These are phyloP conservation scores for Wickerhamomyces alni DNA, from an alignment of 805 yeast species.

Conservation along the genomic window DNA sequence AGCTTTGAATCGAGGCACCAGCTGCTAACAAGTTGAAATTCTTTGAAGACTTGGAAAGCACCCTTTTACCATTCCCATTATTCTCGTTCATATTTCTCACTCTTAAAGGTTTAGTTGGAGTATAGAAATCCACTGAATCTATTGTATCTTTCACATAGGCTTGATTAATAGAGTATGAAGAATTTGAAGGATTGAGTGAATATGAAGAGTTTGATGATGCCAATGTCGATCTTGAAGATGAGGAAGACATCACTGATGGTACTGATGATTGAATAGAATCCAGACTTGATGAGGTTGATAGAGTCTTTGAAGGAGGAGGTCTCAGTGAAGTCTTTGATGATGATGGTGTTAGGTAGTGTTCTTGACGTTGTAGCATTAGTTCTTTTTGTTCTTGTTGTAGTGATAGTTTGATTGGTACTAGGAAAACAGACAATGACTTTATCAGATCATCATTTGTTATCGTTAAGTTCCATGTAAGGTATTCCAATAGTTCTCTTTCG, in stretches of 20 bases:
- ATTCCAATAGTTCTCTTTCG: conserved; percentile 79
- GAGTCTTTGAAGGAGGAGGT: too few relatives aligned
- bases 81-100: conserved; percentile 17
- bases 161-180: conserved; percentile 10
- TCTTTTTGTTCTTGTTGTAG: conserved; percentile 19
- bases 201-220: conserved; percentile 20
- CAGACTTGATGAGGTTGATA: not conserved
- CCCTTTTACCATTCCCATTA: conserved; percentile 2
- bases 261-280: conserved; percentile 20
- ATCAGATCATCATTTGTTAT: conserved; percentile 67
- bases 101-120: conserved; percentile 16
- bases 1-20: not conserved
- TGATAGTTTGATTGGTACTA: conserved; percentile 58
- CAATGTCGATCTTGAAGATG: conserved; percentile 33
- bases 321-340: conserved; percentile 7
- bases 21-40: conserved; percentile 5
- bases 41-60: conserved; percentile 7
- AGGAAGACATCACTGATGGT: conserved; percentile 36
- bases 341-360: conserved; percentile 14
- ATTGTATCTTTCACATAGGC: conserved; percentile 2
- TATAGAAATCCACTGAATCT: conserved; percentile 6
- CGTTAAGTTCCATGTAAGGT: conserved; percentile 80
- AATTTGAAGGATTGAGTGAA: conserved; percentile 11
- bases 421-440: conserved; percentile 65
- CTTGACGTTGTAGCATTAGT: conserved; percentile 20